Percentiles rank a stretch among this genome's conserved stretches.
phyloP scores from a whole-genome alignment of 345 rosid genomes.

The Eucalyptus marginata region DNA sequence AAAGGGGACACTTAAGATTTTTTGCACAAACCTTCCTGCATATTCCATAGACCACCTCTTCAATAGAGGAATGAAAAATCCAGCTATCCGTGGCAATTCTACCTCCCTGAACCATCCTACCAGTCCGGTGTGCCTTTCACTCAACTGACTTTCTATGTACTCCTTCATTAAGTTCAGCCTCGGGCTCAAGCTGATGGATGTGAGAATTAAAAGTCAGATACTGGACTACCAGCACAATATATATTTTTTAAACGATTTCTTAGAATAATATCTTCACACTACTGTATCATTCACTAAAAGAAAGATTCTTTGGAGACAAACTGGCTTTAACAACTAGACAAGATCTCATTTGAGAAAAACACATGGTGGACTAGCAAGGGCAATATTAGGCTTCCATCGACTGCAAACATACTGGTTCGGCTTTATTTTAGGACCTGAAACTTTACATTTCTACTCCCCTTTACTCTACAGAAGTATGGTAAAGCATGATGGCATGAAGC shows the following conservation, averaged over 20 bases:
- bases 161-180: constrained; percentile 20
- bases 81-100: constrained; percentile 44
- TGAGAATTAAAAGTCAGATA: neutral
- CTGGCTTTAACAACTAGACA: neutral
- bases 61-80: constrained; percentile 46
- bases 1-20: neutral
- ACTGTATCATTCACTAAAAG: neutral
- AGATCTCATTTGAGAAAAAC: neutral
- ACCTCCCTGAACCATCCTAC: constrained; percentile 47
- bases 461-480: neutral
- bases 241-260: neutral
- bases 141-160: constrained; percentile 35
- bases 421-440: neutral
- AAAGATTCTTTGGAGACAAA: neutral
- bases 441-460: neutral
- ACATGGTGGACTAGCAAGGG: neutral
- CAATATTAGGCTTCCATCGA: neutral
- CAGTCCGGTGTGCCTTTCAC: constrained; percentile 21
- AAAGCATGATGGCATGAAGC: neutral
- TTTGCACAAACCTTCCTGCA: constrained; percentile 53
- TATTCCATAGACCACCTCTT: constrained; percentile 66
- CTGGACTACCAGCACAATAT: neutral
- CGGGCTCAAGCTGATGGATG: constrained; percentile 33
- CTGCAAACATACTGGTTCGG: neutral
- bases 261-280: neutral